These are phyloP conservation scores for Penicillium palitans DNA, from an alignment of 2,329 filamentous ascomycete species.

Conservation along the genomic window DNA sequence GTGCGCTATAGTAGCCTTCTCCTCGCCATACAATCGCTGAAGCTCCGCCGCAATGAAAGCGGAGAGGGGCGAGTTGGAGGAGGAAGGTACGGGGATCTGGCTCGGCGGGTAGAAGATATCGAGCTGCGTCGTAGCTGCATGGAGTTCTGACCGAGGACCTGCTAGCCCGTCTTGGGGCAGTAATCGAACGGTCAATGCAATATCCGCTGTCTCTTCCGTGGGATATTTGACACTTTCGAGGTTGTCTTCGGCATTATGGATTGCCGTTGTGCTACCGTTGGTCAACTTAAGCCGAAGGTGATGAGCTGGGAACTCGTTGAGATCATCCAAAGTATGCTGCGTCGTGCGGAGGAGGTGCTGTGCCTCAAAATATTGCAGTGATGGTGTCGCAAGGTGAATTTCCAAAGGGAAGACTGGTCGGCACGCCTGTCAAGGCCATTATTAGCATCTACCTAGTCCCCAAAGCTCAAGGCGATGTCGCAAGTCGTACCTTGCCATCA, in stretches of 20 bases:
- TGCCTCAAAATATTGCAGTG: conserved; percentile 65
- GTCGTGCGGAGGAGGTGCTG: conserved; percentile 75
- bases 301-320: conserved; percentile 82
- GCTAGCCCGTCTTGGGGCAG: conserved; percentile 52
- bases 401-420: conserved; percentile 83
- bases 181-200: conserved; percentile 71
- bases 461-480: background rate
- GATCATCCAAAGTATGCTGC: conserved; percentile 80
- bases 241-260: conserved; percentile 13
- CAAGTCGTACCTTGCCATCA: conserved; percentile 69
- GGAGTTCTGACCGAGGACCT: conserved; percentile 61
- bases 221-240: conserved; percentile 7
- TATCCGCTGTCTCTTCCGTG: conserved; percentile 36
- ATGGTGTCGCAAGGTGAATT: conserved; percentile 72
- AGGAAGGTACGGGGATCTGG: conserved; percentile 65
- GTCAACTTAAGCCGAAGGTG: conserved; percentile 71
- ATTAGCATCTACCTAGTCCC: conserved; percentile 7
- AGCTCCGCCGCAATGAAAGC: conserved; percentile 77
- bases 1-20: conserved; percentile 80
- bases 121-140: conserved; percentile 68
- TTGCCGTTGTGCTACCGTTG: conserved; percentile 30
- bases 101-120: conserved; percentile 75
- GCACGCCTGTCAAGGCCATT: conserved; percentile 63
- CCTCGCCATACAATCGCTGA: conserved; percentile 77
- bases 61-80: conserved; percentile 71